These are phyloP conservation scores for Trypanosoma cruzi DNA, from an alignment of 208 protist genomes.

Conservation along the genomic window DNA sequence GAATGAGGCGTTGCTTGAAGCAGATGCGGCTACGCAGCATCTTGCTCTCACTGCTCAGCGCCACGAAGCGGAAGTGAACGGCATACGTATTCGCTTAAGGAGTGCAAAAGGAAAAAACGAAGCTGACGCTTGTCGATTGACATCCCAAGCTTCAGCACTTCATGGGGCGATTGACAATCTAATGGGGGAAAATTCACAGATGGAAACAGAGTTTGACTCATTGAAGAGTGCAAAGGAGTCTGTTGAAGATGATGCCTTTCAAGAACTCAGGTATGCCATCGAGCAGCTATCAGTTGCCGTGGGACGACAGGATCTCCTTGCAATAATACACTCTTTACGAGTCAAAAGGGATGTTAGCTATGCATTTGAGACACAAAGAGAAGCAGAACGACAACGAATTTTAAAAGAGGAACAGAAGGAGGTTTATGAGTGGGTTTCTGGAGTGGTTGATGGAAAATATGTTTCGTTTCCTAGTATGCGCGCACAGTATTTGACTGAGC, in stretches of 20 bases:
- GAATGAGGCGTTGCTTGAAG: slow-evolving; percentile 44
- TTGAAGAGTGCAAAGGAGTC: slow-evolving; percentile 13
- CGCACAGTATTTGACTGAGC: slow-evolving; percentile 8
- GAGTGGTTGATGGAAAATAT: slow-evolving; percentile 10
- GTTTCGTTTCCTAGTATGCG: slow-evolving; percentile 28
- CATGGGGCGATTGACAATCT: slow-evolving; percentile 15
- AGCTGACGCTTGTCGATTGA: slow-evolving; percentile 37
- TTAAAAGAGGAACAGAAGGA: slow-evolving; percentile 22
- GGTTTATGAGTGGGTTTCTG: slow-evolving; percentile 34
- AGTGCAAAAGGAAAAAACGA: slow-evolving; percentile 43
- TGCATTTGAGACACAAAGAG: slow-evolving; percentile 27
- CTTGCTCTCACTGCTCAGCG: slow-evolving; percentile 51
- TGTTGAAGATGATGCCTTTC: slow-evolving; percentile 24
- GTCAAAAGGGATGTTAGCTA: slow-evolving; percentile 27
- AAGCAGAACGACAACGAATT: slow-evolving; percentile 13
- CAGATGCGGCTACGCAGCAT: slow-evolving; percentile 49
- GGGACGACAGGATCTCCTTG: slow-evolving; percentile 24
- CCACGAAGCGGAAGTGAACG: slow-evolving; percentile 49
- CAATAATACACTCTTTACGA: slow-evolving; percentile 24
- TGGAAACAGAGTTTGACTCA: slow-evolving; percentile 27
- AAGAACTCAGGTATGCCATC: slow-evolving; percentile 9
- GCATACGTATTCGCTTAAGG: slow-evolving; percentile 50
- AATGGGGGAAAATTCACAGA: slow-evolving; percentile 18
- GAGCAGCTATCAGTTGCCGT: slow-evolving; percentile 25
- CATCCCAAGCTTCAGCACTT: slow-evolving; percentile 43